Evolutionary conservation across 768 basidiomycete genomes (phyloP).

Genomic region (Austroboletus festivus): DNA sequence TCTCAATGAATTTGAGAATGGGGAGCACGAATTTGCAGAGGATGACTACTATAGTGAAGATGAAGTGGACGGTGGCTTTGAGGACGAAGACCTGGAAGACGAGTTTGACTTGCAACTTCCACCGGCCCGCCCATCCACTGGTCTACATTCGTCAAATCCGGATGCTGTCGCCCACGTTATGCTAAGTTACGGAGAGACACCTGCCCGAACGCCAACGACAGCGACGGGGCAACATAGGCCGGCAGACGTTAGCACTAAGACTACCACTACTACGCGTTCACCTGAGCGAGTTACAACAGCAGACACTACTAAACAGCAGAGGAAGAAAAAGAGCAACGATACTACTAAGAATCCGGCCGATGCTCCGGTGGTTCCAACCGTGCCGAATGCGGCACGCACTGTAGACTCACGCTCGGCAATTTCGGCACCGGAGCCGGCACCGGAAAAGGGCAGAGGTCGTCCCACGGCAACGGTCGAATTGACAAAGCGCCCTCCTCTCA

Average conservation of each 20-base stretch:
- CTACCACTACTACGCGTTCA: conserved; percentile 22
- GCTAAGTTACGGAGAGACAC: conserved; percentile 39
- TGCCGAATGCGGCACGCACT: conserved; percentile 27
- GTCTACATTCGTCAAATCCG: conserved; percentile 17
- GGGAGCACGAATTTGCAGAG: conserved; percentile 36
- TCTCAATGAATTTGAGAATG: conserved; percentile 36
- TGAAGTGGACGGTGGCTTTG: conserved; percentile 41
- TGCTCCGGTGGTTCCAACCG: conserved; percentile 23
- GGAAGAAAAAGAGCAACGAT: conserved; percentile 48
- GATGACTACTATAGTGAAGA: conserved; percentile 49
- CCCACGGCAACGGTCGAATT: conserved; percentile 33
- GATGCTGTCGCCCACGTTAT: conserved; percentile 37
- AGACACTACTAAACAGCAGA: conserved; percentile 26
- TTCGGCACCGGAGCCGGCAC: conserved; percentile 32
- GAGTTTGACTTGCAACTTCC: conserved; percentile 29
- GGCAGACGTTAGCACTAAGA: conserved; percentile 27
- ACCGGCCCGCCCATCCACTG: conserved; percentile 19
- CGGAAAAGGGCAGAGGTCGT: conserved; percentile 33
- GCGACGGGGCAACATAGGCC: conserved; percentile 8
- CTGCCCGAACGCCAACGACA: conserved; percentile 13
- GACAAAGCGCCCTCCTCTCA: conserved; percentile 40
- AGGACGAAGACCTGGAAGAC: conserved; percentile 36
- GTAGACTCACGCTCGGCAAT: conserved; percentile 23
- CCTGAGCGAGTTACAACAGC: conserved; percentile 18
- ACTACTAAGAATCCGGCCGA: conserved; percentile 20